Evolutionary conservation across 805 yeast species (phyloP).

Genomic region (Sugiyamaella qingdaonensis): DNA sequence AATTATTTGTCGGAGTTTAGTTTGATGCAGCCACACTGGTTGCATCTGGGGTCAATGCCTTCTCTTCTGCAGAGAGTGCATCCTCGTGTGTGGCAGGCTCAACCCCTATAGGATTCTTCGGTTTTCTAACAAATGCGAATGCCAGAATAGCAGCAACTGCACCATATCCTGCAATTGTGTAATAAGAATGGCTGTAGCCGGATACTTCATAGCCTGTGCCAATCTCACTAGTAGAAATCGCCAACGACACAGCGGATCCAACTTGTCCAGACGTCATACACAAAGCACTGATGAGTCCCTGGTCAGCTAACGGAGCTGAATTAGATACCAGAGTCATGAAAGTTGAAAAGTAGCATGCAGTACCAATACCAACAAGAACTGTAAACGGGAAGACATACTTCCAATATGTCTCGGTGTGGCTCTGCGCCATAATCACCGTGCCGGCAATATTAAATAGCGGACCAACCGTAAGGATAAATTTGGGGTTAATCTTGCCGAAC

Average conservation of each 20-base stretch:
- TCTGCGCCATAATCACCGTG: slow-evolving; percentile 28
- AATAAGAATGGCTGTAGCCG: slow-evolving; percentile 13
- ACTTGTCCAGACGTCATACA: slow-evolving; percentile 37
- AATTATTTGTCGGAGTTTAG: background rate
- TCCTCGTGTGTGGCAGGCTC: slow-evolving; percentile 10
- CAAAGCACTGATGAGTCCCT: slow-evolving; percentile 40
- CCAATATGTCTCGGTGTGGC: slow-evolving; percentile 31
- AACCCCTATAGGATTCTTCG: background rate
- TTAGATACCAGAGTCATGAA: slow-evolving; percentile 33
- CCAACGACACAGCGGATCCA: slow-evolving; percentile 32
- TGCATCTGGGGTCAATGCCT: background rate
- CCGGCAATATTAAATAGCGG: slow-evolving; percentile 21
- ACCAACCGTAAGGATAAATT: background rate
- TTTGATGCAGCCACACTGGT: background rate
- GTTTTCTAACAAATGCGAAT: slow-evolving; percentile 3
- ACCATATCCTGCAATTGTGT: slow-evolving; percentile 15
- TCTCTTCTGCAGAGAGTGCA: background rate
- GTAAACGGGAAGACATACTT: slow-evolving; percentile 29
- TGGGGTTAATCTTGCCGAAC: slow-evolving; percentile 13
- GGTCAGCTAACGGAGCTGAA: slow-evolving; percentile 37
- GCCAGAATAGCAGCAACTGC: slow-evolving; percentile 9
- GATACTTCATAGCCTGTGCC: slow-evolving; percentile 7
- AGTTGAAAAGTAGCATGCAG: slow-evolving; percentile 35
- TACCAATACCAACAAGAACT: slow-evolving; percentile 26
- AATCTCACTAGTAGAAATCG: slow-evolving; percentile 23